phyloP scores from a whole-genome alignment of 1,284 basidiomycete species.

The Fomitiporia mediterranea region DNA sequence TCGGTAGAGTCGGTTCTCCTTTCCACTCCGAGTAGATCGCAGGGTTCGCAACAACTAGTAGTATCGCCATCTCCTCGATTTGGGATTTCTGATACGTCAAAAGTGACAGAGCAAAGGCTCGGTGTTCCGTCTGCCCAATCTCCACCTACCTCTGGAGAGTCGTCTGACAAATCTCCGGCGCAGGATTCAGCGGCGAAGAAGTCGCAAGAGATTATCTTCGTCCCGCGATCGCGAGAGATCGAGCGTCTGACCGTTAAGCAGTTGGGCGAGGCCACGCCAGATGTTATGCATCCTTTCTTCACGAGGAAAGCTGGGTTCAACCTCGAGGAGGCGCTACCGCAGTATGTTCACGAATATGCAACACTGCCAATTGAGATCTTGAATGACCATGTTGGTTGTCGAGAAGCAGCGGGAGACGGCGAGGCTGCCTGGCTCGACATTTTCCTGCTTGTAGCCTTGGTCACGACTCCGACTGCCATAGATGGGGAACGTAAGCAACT shows the following conservation, averaged over 20 bases:
- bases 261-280: slow-evolving; percentile 81
- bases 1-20: slow-evolving; percentile 5
- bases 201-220: slow-evolving; percentile 42
- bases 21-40: not conserved
- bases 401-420: too few relatives aligned
- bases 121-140: not conserved
- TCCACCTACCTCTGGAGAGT: not conserved
- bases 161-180: not conserved
- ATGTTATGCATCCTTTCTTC: slow-evolving; percentile 84
- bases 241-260: slow-evolving; percentile 77
- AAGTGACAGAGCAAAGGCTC: not conserved
- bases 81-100: not conserved
- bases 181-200: slow-evolving; percentile 25
- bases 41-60: not conserved
- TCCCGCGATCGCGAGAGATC: slow-evolving; percentile 51
- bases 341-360: slow-evolving; percentile 84
- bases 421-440: too few relatives aligned
- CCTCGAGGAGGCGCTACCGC: slow-evolving; percentile 74
- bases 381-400: slow-evolving; percentile 76
- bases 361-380: slow-evolving; percentile 80
- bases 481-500: too few relatives aligned
- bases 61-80: not conserved
- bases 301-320: slow-evolving; percentile 81
- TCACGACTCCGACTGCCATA: too few relatives aligned
- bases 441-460: too few relatives aligned